A percentile compares a stretch with the other conserved stretches of the same genome.
Conservation (phyloP, 441 rosid genomes). For the Dalechampia spathulata region DNA sequence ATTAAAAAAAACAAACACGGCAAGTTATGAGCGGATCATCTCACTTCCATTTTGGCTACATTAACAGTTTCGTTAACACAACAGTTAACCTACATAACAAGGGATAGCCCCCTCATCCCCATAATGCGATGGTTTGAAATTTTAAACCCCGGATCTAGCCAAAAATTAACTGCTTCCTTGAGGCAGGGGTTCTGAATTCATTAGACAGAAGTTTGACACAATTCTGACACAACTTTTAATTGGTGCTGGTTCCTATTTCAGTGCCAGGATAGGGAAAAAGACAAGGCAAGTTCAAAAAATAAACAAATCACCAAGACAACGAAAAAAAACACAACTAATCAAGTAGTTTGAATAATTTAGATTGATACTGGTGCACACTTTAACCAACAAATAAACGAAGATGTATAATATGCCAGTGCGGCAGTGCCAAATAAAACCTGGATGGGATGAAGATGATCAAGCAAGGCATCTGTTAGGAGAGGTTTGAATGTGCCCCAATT, state of each 20-base stretch:
- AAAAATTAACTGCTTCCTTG: neutral
- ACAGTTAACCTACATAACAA: neutral
- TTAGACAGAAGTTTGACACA: neutral
- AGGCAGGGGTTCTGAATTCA: neutral
- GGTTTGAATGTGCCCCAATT: constrained; percentile 79
- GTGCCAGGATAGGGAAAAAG: neutral
- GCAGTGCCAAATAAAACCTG: constrained; percentile 61
- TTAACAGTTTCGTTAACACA: neutral
- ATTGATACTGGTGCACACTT: neutral
- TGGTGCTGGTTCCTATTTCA: neutral
- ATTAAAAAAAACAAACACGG: neutral
- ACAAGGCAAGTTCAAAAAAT: neutral
- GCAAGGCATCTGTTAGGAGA: constrained; percentile 61
- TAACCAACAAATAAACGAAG: neutral
- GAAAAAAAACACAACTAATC: too few species aligned
- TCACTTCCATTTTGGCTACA: neutral
- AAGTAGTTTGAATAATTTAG: too few species aligned
- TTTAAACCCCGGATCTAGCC: neutral
- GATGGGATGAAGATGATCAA: constrained; percentile 81
- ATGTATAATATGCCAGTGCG: too few species aligned
- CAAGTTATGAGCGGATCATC: neutral
- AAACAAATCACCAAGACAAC: neutral
- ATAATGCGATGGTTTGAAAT: neutral
- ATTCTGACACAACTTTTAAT: neutral
- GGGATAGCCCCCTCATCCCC: neutral